These are phyloP conservation scores for Aegilops tauschii DNA, from an alignment of 176 grass and related monocot genomes.

Conservation along the genomic window DNA sequence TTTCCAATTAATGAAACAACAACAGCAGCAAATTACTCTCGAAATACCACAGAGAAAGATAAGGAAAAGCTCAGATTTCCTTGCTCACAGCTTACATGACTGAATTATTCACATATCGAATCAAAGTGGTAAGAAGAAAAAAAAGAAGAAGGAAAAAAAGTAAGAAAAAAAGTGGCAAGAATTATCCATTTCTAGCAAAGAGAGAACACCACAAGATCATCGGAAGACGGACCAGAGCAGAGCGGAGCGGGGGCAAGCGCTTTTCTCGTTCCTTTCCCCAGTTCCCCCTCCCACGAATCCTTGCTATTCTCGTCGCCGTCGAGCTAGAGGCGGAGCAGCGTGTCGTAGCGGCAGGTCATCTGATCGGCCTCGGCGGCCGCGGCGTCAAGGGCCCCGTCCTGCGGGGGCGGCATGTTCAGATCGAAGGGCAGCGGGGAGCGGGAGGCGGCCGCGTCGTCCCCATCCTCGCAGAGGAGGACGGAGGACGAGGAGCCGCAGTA, in stretches of 20 bases:
- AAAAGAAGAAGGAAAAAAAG: not conserved
- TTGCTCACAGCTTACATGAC: slow-evolving; percentile 53
- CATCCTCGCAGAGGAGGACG: slow-evolving; percentile 56
- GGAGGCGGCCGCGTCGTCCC: slow-evolving; percentile 41
- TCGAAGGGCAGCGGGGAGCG: slow-evolving; percentile 60
- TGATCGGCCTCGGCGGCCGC: slow-evolving; percentile 43
- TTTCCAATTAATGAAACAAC: slow-evolving; percentile 49
- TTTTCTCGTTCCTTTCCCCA: slow-evolving; percentile 14
- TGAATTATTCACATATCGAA: slow-evolving; percentile 73
- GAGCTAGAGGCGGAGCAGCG: slow-evolving; percentile 57
- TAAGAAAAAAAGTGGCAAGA: slow-evolving; percentile 21
- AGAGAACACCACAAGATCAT: slow-evolving; percentile 47
- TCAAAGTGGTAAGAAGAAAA: slow-evolving; percentile 44
- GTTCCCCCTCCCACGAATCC: slow-evolving; percentile 1
- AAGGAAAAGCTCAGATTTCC: slow-evolving; percentile 68
- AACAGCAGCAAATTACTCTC: slow-evolving; percentile 13
- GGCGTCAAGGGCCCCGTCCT: slow-evolving; percentile 14
- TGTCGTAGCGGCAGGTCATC: slow-evolving; percentile 53
- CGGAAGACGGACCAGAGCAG: slow-evolving; percentile 10
- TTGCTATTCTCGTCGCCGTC: not conserved
- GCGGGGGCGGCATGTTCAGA: slow-evolving; percentile 71
- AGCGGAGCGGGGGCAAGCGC: not conserved
- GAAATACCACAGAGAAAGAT: slow-evolving; percentile 34
- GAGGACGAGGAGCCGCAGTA: slow-evolving; percentile 81
- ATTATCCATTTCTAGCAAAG: slow-evolving; percentile 50